Base-by-base conservation (phyloP, 257 asterid species). In the Gentiana macrophylla region DNA sequence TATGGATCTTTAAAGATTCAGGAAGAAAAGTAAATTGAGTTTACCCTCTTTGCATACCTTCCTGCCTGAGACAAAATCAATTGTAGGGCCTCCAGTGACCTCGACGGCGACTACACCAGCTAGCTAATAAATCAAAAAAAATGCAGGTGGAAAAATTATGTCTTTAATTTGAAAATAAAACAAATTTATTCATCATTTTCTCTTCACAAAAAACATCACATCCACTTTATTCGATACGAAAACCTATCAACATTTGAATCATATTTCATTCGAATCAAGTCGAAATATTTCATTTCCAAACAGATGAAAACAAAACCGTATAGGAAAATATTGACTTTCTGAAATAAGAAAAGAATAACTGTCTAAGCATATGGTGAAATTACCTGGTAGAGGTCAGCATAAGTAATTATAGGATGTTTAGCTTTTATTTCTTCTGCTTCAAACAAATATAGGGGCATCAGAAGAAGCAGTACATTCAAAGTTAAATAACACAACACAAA, bases 321-420 rank as follows among this genome's bases (percentile, higher is more conserved):
- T 24, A 24, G 24, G 24, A 24, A 24, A 24, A 24, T 24, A 24
- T 24, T 24, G 24, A 41, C 3, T 5, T 3, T 41, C 5, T 5
- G 8, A 4, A 5, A 41, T 0, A 41, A 41, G 46, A 41, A 4
- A 1, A 41, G 46, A 41, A 41, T 41, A 5, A 8, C 8, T 38
- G 45, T 38, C 8, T 38, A 24, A 24, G 45, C 45, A 5, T 38
- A 5, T 38, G 45, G 8, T 4, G 12, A 41, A 37, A 41, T 66
- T 67, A 86, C 97, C 94, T 86, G 98, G 77, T 84, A 86, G 73
- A 86, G 85, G 66, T 90, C 98, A 58, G 96, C 95, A 65, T 90
- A 86, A 12, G 94, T 67, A 38, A 90, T 71, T 64, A 61, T 84
- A 3, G 94, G 94, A 67, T 77, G 82, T 57, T 77, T 82, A 52